Percentiles rank a stretch among this genome's conserved stretches.
phyloP scores from a whole-genome alignment of 768 basidiomycete species.

The Termitomyces sp. region DNA sequence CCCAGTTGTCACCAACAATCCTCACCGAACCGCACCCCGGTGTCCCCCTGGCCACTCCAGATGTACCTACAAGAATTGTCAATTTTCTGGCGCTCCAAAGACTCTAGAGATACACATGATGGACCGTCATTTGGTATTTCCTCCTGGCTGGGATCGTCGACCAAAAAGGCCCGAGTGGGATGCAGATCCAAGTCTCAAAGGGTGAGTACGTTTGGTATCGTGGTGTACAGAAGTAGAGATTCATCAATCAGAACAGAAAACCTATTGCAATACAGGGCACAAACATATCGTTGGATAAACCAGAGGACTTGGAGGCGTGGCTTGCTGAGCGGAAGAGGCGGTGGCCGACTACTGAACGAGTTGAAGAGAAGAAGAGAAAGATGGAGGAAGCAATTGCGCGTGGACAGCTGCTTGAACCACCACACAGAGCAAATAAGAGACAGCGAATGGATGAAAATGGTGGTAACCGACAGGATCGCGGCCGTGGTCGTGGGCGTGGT shows the following conservation, averaged over 20 bases:
- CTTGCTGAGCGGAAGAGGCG: slow-evolving; percentile 81
- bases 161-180: slow-evolving; percentile 65
- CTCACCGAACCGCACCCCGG: slow-evolving; percentile 31
- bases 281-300: slow-evolving; percentile 66
- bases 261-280: slow-evolving; percentile 76
- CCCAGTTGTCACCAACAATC: not conserved
- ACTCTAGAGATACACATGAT: slow-evolving; percentile 77
- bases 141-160: slow-evolving; percentile 60
- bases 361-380: slow-evolving; percentile 79
- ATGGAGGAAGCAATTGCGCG: slow-evolving; percentile 72
- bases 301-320: slow-evolving; percentile 81
- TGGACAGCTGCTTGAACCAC: slow-evolving; percentile 55
- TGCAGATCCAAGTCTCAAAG: slow-evolving; percentile 75
- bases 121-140: slow-evolving; percentile 85
- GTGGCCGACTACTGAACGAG: slow-evolving; percentile 67
- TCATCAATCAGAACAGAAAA: slow-evolving; percentile 39
- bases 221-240: not conserved
- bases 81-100: slow-evolving; percentile 64
- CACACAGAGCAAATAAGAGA: slow-evolving; percentile 35
- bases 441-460: slow-evolving; percentile 22
- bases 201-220: slow-evolving; percentile 34
- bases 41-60: slow-evolving; percentile 55
- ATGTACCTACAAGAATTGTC: slow-evolving; percentile 61
- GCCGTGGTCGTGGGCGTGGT: slow-evolving; percentile 25
- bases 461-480: slow-evolving; percentile 6